Evolutionary conservation across 371 early-diverging fungal species (phyloP), one percentile per base, ranked within the genome.

Genomic region (Syncephalastrum racemosum): DNA sequence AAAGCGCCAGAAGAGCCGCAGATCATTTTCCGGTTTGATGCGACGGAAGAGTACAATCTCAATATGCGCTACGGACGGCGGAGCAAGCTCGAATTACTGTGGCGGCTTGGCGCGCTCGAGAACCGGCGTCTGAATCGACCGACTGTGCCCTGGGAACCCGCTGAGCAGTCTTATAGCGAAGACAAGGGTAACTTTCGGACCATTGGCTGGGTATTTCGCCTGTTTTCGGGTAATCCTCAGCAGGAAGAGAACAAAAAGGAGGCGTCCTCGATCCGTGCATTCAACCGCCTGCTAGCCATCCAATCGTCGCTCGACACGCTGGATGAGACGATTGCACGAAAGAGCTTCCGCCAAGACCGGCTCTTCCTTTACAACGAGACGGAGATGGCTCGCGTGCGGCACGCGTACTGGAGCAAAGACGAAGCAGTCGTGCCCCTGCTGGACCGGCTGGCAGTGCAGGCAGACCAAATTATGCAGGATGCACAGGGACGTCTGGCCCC

Each of bases 41-140:
- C 88, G 10, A 68, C 66, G 2, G 81, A 85, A 62, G 71, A 75
- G 39, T 88, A 84, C 50, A 83, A 87, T 51, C 60, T 80, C 19
- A 79, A 84, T 54, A 87, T 88, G 87, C 71, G 88, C 20, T 88
- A 88, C 56, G 88, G 88, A 13, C 73, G 88, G 23, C 79, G 88
- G 54, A 85, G 87, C 60, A 88, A 88, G 81, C 56, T 86, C 31
- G 88, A 88, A 51, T 55, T 88, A 36, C 57, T 88, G 19, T 86
- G 86, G 85, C 67, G 84, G 47, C 58, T 88, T 19, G 88, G 88
- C 7, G 85, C 86, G 19, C 56, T 83, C 54, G 82, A 83, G 45
- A 73, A 74, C 31, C 69, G 79, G 25, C 72, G 79, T 20, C 54
- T 84, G n/a, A 82, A 81, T 52, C 67, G 79, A 54, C 82, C 85